Evolutionary conservation across 2,329 filamentous ascomycete species (phyloP), one percentile per base, ranked within the genome.

Genomic region (Xylariales sp.): DNA sequence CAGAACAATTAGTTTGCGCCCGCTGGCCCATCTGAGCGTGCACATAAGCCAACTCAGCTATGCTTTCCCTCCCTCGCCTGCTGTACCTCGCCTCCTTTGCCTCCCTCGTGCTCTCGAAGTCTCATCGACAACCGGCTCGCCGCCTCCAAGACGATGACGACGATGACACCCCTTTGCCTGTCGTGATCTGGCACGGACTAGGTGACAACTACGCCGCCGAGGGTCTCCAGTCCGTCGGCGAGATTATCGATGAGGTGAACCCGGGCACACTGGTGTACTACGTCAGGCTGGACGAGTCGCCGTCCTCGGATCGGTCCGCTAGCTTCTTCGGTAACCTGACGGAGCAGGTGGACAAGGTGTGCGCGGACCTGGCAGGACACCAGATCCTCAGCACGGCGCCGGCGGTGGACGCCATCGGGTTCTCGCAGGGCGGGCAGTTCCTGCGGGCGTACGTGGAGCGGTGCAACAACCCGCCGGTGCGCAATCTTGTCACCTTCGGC

Each of bases 391-490:
- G 83, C 40, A 86, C 83, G 6, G 86, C 87, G 1, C 85, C 86
- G 0, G 88, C 84, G 46, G 74, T 96, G 56, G 93, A 97, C 63
- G 91, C 90, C 23, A 67, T 98, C 24, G 93, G 93, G 19, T 96
- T 98, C 70, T 93, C 86, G 12, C 93, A 98, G 63, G 93, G 93
- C 46, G 93, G 93, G 2, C 88, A 95, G 60, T 96, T 98, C 67
- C 76, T 98, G n/a, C 82, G 93, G 42, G 93, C 76, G 17, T 90
- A 95, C 59, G 71, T 95, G 47, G 82, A 98, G 71, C 78, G 88
- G 29, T 98, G 93, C 71, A 93, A 89, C 60, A 55, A 53, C 23
- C 83, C 88, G 0, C 81, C 78, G 4, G 77, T 95, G 11, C 76
- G 80, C 48, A 90, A 78, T 57, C 76, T 96, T 25, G 76, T 95